Percentiles rank a stretch among this genome's conserved stretches.
These are phyloP conservation scores for Euphorbia celastroides DNA, from an alignment of 441 rosid species.

Conservation along the genomic window DNA sequence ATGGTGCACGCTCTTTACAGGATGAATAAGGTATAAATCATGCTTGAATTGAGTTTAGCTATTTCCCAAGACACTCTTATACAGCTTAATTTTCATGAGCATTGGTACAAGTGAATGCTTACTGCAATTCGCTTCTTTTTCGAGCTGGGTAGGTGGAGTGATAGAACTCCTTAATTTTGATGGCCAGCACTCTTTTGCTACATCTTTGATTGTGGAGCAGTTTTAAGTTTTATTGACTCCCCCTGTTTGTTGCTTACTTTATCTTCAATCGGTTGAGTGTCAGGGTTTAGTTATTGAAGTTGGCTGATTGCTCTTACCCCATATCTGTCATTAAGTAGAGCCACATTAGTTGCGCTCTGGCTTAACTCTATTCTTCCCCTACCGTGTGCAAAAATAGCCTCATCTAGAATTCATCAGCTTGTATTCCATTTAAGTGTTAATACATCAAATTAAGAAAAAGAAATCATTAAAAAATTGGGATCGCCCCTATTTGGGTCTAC, in stretches of 20 bases:
- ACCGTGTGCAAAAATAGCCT: background rate
- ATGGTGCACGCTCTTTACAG: constrained; percentile 84
- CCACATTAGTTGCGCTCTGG: constrained; percentile 1
- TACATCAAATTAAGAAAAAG: background rate
- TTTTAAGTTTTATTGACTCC: background rate
- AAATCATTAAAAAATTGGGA: background rate
- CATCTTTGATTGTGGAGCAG: background rate
- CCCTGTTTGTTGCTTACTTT: background rate
- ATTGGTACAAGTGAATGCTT: background rate
- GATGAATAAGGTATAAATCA: constrained; percentile 65
- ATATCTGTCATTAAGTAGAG: background rate
- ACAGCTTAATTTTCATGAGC: background rate
- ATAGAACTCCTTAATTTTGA: constrained; percentile 1
- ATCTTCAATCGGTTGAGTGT: background rate
- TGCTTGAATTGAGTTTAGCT: background rate
- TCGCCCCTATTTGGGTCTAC: background rate
- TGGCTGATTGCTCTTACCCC: background rate
- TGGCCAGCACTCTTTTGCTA: constrained; percentile 6
- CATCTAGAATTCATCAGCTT: background rate
- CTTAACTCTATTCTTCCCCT: background rate
- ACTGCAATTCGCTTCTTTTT: constrained; percentile 1
- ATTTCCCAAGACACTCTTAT: background rate
- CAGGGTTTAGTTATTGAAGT: background rate
- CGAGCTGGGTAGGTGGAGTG: background rate
- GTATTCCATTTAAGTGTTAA: background rate